phyloP scores from a whole-genome alignment of 768 basidiomycete genomes.

The Tricholoma furcatifolium region DNA sequence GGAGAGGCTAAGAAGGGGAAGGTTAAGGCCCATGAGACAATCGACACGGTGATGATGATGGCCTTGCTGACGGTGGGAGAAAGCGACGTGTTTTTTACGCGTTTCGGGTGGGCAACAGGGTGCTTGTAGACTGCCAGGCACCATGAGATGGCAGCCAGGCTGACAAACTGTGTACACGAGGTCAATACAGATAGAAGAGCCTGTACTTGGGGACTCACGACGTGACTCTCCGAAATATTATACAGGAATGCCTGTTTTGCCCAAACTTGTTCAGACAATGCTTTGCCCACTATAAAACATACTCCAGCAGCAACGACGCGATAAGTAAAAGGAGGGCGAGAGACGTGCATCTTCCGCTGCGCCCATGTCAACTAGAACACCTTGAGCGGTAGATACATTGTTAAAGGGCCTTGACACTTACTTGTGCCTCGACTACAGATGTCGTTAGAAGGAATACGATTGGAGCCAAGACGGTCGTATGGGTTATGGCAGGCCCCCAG shows the following conservation, averaged over 20 bases:
- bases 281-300: slow-evolving; percentile 24
- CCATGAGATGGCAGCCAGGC: slow-evolving; percentile 30
- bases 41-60: slow-evolving; percentile 27
- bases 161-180: slow-evolving; percentile 23
- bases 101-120: slow-evolving; percentile 13
- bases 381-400: not conserved
- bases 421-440: slow-evolving; percentile 35
- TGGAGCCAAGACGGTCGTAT: slow-evolving; percentile 55
- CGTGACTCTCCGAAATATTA: slow-evolving; percentile 36
- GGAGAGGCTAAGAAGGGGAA: slow-evolving; percentile 47
- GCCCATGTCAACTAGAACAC: slow-evolving; percentile 6
- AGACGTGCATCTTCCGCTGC: slow-evolving; percentile 2
- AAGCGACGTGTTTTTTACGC: slow-evolving; percentile 15
- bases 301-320: slow-evolving; percentile 24
- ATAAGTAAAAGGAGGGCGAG: slow-evolving; percentile 14
- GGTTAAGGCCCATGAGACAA: slow-evolving; percentile 34
- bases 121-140: slow-evolving; percentile 27
- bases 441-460: slow-evolving; percentile 51
- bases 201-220: slow-evolving; percentile 27
- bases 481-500: slow-evolving; percentile 59
- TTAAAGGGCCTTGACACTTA: slow-evolving; percentile 15
- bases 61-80: slow-evolving; percentile 24
- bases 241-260: slow-evolving; percentile 22
- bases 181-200: not conserved
- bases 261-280: slow-evolving; percentile 32